phyloP scores from a whole-genome alignment of 805 yeast genomes.

The Wickerhamiella galacta region DNA sequence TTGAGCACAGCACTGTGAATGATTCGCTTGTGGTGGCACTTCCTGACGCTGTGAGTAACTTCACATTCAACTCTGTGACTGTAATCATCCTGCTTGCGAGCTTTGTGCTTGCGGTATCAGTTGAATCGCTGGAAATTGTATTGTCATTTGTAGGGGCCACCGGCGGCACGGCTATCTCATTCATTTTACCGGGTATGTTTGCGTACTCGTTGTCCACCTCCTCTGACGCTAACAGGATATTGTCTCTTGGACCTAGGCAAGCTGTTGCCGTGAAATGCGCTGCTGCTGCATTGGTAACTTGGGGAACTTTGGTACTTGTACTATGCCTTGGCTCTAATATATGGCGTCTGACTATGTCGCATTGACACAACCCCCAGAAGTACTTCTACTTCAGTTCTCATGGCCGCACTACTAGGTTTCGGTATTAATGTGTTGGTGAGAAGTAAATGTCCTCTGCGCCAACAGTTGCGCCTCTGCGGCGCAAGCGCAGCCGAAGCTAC shows the following conservation, averaged over 20 bases:
- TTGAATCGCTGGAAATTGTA: slow-evolving; percentile 62
- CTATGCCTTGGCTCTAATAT: slow-evolving; percentile 36
- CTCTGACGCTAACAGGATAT: slow-evolving; percentile 9
- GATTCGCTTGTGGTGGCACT: slow-evolving; percentile 1
- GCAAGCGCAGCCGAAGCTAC: too few relatives aligned
- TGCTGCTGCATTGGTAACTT: slow-evolving; percentile 40
- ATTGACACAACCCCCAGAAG: background rate
- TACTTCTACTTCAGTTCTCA: background rate
- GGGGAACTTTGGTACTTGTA: slow-evolving; percentile 59
- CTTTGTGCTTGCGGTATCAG: slow-evolving; percentile 46
- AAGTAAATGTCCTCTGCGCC: too few relatives aligned
- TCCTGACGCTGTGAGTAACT: too few relatives aligned
- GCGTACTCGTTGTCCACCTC: slow-evolving; percentile 55
- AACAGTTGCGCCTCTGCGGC: too few relatives aligned
- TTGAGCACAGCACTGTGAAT: slow-evolving; percentile 6
- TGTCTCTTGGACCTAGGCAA: slow-evolving; percentile 5
- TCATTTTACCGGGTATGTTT: slow-evolving; percentile 76
- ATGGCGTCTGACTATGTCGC: background rate
- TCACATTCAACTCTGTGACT: slow-evolving; percentile 26
- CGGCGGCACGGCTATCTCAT: slow-evolving; percentile 82
- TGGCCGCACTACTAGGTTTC: too few relatives aligned
- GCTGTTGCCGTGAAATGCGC: slow-evolving; percentile 18
- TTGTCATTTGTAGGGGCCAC: slow-evolving; percentile 84
- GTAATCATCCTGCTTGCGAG: slow-evolving; percentile 32
- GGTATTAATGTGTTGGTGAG: too few relatives aligned